Evolutionary conservation across 2,329 filamentous ascomycete species (phyloP), one percentile per base, ranked within the genome.

Genomic region (Byssochlamys sp.): DNA sequence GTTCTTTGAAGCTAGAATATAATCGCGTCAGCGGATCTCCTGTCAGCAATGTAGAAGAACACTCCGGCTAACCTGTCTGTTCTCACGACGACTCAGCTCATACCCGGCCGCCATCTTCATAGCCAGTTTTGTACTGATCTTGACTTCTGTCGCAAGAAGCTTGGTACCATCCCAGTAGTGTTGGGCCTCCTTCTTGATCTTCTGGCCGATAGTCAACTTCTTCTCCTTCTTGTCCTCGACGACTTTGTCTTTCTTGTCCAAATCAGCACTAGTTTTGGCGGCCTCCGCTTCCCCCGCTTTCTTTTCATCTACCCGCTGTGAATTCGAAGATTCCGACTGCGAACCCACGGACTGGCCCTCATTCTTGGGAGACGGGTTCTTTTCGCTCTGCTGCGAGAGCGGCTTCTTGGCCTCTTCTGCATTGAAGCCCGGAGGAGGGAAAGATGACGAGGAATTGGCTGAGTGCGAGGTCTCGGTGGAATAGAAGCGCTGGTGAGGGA

Each of bases 161-260:
- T 99, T 99, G 28, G 91, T 97, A 59, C 94, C 94, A 75, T 99
- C 94, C 92, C 94, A 97, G 78, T 99, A 99, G 74, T 99, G 94
- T 61, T 87, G 84, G 12, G 81, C 81, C 75, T 99, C 94, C 73
- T 95, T 91, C 81, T 96, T 99, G 69, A 99, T 86, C 77, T 91
- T 95, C 73, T 97, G 89, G 74, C 85, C 87, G 1, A 97, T 54
- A 0, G 91, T 96, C 75, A 96, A 77, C 71, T 96, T 96, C 78
- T 91, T 90, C 60, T 89, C 86, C 73, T 89, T 87, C 65, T 85
- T 80, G 74, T 74, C 75, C 57, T 88, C 84, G 63, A 84, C 80
- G 7, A 81, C 73, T 55, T 82, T 45, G 6, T 45, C 39, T 45
- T 45, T 83, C 63, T 86, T 81, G 56, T 80, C 76, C 7, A 75